Base-by-base conservation (phyloP, 352 stramenopile genomes). In the Pythium myriotylum region DNA sequence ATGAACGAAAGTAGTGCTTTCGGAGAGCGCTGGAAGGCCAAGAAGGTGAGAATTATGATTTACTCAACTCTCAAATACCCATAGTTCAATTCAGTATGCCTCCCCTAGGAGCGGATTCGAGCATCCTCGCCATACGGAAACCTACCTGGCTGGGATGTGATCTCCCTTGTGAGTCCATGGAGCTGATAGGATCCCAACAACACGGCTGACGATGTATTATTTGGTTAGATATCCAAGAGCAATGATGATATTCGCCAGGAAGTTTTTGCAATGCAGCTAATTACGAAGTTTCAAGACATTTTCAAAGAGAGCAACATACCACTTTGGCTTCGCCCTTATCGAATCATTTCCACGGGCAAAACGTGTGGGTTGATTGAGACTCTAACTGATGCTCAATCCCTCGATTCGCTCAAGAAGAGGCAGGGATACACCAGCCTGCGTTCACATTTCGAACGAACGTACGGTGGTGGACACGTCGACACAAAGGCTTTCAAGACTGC, bases 191-290 rank as follows among this genome's bases (percentile, higher is more conserved):
- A 12, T 14, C 16, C 14, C 27, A 27, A 42, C 29, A 10, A 9
- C 20, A 10, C 29, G n/a, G 29, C 22, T 40, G 24, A 59, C 29
- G 8, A 22, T 35, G 19, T 14, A 23, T 24, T 45, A 14, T 17
- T 20, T 39, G 8, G 5, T 9, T 37, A 62, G 55, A 62, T 62
- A 14, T 97, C 54, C 79, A 99, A 99, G 77, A 98, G 91, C 46
- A 98, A 99, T 62, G 97, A 99, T 67, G 97, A 99, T 67, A 73
- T 99, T 27, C 81, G 97, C 19, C 97, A 99, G 69, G 97, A 99
- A 73, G 90, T 97, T 26, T 97, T 99, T 59, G 94, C 97, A 1
- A 92, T 98, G 77, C 96, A 99, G 69, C 72, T 99, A 1, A 99
- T 99, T 62, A 75, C 73, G 47, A 86, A 98, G 51, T 93, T 98